A percentile compares a stretch with the other conserved stretches of the same genome.
These are phyloP conservation scores for Phytophthora agathidicida DNA, from an alignment of 352 stramenopile genomes.

Conservation along the genomic window DNA sequence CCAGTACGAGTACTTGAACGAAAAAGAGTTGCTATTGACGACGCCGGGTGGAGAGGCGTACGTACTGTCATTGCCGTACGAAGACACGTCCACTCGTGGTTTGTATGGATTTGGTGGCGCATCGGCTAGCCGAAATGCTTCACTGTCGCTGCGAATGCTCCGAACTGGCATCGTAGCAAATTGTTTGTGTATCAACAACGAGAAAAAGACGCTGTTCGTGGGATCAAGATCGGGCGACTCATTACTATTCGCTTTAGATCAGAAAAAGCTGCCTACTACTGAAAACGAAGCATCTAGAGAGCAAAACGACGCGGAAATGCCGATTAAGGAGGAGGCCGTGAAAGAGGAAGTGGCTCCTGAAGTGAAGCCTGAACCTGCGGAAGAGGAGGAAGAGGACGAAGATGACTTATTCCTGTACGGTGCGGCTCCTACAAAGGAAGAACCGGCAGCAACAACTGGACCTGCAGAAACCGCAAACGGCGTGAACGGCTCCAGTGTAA, in stretches of 20 bases:
- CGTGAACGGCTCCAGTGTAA: slow-evolving; percentile 17
- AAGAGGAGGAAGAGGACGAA: slow-evolving; percentile 62
- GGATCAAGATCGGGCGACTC: slow-evolving; percentile 84
- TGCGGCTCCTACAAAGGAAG: slow-evolving; percentile 39
- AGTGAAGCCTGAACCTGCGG: slow-evolving; percentile 20
- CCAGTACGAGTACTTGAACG: slow-evolving; percentile 65
- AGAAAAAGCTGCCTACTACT: slow-evolving; percentile 38
- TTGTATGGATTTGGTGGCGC: slow-evolving; percentile 33
- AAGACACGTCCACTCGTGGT: slow-evolving; percentile 50
- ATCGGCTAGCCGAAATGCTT: slow-evolving; percentile 31
- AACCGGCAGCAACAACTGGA: slow-evolving; percentile 3
- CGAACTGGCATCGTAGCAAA: slow-evolving; percentile 50
- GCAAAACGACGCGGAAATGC: slow-evolving; percentile 27
- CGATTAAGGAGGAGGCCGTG: slow-evolving; percentile 31
- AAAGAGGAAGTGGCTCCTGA: slow-evolving; percentile 14
- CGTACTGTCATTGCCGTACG: slow-evolving; percentile 64
- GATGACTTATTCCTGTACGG: slow-evolving; percentile 83
- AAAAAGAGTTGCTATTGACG: slow-evolving; percentile 76
- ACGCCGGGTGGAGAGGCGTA: slow-evolving; percentile 67
- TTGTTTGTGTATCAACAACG: slow-evolving; percentile 68
- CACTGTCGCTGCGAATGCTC: slow-evolving; percentile 64
- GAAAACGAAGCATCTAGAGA: slow-evolving; percentile 20
- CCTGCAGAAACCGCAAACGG: slow-evolving; percentile 1
- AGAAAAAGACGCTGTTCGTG: slow-evolving; percentile 76
- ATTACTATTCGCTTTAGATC: slow-evolving; percentile 64